Percentiles rank a stretch among this genome's conserved stretches.
These are phyloP conservation scores for Falciphora oryzae DNA, from an alignment of 2,329 filamentous ascomycete genomes.

Conservation along the genomic window DNA sequence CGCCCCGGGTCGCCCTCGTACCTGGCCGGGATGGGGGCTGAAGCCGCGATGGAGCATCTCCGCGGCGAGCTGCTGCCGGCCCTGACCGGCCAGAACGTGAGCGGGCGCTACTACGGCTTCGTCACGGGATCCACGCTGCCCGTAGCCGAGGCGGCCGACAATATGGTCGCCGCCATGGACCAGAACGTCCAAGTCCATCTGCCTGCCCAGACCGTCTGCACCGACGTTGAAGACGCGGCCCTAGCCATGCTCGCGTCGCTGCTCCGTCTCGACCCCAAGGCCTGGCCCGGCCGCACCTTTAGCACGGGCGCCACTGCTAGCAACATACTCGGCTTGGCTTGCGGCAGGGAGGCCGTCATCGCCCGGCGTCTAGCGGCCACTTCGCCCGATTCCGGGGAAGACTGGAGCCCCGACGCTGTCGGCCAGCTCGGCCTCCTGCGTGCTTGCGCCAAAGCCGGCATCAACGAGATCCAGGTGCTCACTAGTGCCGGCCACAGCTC, in stretches of 20 bases:
- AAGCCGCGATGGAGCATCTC: constrained; percentile 37
- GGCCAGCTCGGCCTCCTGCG: constrained; percentile 64
- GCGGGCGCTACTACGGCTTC: constrained; percentile 77
- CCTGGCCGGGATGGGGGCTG: constrained; percentile 25
- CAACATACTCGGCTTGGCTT: constrained; percentile 72
- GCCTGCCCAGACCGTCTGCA: constrained; percentile 67
- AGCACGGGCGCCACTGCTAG: constrained; percentile 65
- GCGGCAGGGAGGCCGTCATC: constrained; percentile 59
- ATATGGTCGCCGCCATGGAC: constrained; percentile 73
- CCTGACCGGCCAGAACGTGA: constrained; percentile 60
- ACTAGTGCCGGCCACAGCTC: constrained; percentile 82
- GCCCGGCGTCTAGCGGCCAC: constrained; percentile 23
- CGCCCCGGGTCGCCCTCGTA: constrained; percentile 22
- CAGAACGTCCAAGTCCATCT: constrained; percentile 84
- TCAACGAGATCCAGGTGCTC: constrained; percentile 68
- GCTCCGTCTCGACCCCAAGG: constrained; percentile 55
- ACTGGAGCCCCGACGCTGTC: constrained; percentile 37
- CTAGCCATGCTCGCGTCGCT: constrained; percentile 64
- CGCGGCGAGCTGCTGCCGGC: constrained; percentile 44
- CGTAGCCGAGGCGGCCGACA: constrained; percentile 75
- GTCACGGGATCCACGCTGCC: constrained; percentile 78
- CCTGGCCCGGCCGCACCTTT: constrained; percentile 49
- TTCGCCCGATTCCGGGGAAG: constrained; percentile 12
- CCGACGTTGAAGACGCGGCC: constrained; percentile 68
- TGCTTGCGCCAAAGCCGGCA: constrained; percentile 57